Evolutionary conservation across 2,329 filamentous ascomycete species (phyloP), one percentile per base, ranked within the genome.

Genomic region (Pezicula radicicola): DNA sequence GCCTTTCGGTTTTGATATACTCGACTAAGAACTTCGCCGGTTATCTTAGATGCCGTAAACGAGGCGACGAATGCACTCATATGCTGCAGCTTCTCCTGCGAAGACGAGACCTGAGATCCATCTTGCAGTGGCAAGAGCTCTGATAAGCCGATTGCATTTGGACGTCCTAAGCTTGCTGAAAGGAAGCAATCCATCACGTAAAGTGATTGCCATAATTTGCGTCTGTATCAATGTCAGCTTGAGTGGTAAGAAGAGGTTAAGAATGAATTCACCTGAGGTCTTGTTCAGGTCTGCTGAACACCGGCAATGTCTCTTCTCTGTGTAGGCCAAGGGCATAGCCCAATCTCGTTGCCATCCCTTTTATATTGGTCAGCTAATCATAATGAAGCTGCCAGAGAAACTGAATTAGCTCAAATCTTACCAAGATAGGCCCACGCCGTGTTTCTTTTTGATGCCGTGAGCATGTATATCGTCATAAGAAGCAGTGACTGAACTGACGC

Each of bases 131-230:
- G n/a, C 45, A 33, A 46, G 6, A 51, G 15, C 12, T 56, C 54
- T 6, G 48, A 37, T 15, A 40, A 40, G 42, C 16, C 40, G 44
- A 57, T 53, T 7, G 78, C 76, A 2, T 76, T 74, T 0, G 84
- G 83, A 6, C 83, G 75, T 4, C 84, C 84, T 2, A 87, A 69
- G 2, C 80, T 81, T 19, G 80, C 78, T 2, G 83, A 78, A 1
- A 87, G 70, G 48, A 87, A 81, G 15, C 80, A 75, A 60, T 88
- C 84, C 16, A 87, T 72, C 9, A 87, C 71, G 52, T 84, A 86
- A 1, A 88, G 66, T 7, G 80, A 84, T 51, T 78, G 77, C 83
- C 83, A 87, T 4, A 87, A 65, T 42, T 80, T 84, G 35, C 76
- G 39, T 83, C 86, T 2, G 21, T 21, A 21, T 21, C 5, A 5